These are phyloP conservation scores for Paraglomus brasilianum DNA, from an alignment of 192 early-diverging fungal genomes.

Conservation along the genomic window DNA sequence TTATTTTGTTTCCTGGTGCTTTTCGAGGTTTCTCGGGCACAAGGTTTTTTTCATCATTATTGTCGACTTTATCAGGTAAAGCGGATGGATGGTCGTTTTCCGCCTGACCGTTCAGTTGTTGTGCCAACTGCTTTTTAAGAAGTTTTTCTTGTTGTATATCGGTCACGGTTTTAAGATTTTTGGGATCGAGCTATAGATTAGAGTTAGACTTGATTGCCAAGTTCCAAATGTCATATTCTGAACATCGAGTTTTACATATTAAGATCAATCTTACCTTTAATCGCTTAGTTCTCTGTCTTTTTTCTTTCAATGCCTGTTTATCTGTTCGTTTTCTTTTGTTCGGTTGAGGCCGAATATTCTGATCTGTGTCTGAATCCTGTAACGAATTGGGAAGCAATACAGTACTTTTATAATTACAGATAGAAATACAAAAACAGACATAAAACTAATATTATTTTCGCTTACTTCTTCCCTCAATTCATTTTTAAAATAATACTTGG, in stretches of 20 bases:
- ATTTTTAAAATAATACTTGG: conserved; percentile 33
- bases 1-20: conserved; percentile 1
- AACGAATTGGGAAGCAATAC: neutral
- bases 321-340: conserved; percentile 82
- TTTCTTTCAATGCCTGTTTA: conserved; percentile 77
- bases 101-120: conserved; percentile 32
- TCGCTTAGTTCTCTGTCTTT: conserved; percentile 79
- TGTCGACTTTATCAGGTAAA: conserved; percentile 35
- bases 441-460: neutral
- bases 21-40: neutral
- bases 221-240: neutral
- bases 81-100: conserved; percentile 16
- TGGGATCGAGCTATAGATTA: conserved; percentile 69
- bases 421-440: neutral
- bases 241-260: conserved; percentile 22
- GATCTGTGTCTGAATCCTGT: neutral
- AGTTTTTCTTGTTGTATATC: conserved; percentile 66
- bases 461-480: neutral
- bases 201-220: neutral
- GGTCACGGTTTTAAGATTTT: conserved; percentile 68
- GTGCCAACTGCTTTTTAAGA: conserved; percentile 41
- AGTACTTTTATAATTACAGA: neutral
- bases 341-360: conserved; percentile 56
- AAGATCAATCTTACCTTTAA: conserved; percentile 61
- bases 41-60: conserved; percentile 30